phyloP scores from a whole-genome alignment of 2,329 filamentous ascomycete genomes.

The Talaromyces sp. region DNA sequence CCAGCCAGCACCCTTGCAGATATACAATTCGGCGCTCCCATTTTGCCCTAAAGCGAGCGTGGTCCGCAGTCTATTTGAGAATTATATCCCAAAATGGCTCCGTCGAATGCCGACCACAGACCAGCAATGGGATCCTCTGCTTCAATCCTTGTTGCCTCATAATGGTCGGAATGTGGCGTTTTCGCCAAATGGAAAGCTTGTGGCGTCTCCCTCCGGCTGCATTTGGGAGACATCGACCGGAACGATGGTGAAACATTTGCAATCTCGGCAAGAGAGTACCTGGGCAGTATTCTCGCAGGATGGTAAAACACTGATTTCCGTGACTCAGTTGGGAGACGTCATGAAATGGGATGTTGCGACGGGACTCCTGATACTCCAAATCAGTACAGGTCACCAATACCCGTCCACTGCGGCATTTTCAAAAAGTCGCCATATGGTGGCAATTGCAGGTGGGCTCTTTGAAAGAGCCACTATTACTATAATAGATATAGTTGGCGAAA shows the following conservation, averaged over 20 bases:
- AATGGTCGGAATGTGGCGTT: background rate
- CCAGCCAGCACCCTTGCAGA: background rate
- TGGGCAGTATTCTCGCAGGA: background rate
- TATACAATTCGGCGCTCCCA: slow-evolving; percentile 1
- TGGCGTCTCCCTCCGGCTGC: background rate
- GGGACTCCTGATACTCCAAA: background rate
- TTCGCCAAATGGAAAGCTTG: slow-evolving; percentile 5
- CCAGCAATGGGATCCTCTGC: background rate
- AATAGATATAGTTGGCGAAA: background rate
- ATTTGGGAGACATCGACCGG: slow-evolving; percentile 1
- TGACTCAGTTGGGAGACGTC: background rate
- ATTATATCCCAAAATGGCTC: background rate
- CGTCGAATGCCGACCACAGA: background rate
- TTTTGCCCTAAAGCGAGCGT: background rate
- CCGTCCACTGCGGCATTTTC: background rate
- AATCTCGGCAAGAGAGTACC: background rate
- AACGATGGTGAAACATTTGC: background rate
- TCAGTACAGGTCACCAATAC: background rate
- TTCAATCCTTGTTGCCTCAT: background rate
- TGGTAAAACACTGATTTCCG: background rate
- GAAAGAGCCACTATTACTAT: background rate
- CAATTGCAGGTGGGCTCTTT: background rate
- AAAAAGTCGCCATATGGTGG: background rate
- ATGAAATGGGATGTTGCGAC: background rate
- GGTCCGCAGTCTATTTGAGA: background rate